phyloP scores from a whole-genome alignment of 2,329 filamentous ascomycete genomes.

The Amylocarpus encephaloides region DNA sequence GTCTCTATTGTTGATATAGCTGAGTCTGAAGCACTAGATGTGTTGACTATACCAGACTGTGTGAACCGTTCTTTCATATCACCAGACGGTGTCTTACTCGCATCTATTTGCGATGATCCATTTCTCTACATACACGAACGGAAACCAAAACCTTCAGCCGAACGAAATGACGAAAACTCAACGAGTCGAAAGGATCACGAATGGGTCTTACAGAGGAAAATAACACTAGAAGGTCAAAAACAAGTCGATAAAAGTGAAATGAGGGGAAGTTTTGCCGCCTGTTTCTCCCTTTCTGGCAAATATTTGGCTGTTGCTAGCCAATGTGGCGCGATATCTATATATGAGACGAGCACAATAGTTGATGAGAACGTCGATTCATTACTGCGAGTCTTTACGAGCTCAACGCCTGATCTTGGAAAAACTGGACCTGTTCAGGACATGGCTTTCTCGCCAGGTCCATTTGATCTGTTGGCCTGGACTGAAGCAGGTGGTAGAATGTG shows the following conservation, averaged over 20 bases:
- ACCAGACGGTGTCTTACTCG: constrained; percentile 72
- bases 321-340: constrained; percentile 72
- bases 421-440: constrained; percentile 79
- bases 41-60: constrained; percentile 69
- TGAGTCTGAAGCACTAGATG: constrained; percentile 60
- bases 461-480: constrained; percentile 88
- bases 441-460: constrained; percentile 84
- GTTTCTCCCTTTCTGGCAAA: constrained; percentile 65
- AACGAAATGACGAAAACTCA: constrained; percentile 19
- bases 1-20: constrained; percentile 76
- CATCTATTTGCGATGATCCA: constrained; percentile 82
- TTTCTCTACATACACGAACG: constrained; percentile 77
- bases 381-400: constrained; percentile 71
- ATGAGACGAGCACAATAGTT: constrained; percentile 49
- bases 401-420: constrained; percentile 45
- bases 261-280: constrained; percentile 69
- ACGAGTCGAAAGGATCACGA: constrained; percentile 31
- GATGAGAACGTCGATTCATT: constrained; percentile 51
- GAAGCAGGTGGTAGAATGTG: constrained; percentile 77
- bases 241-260: constrained; percentile 48
- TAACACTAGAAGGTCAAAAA: constrained; percentile 53
- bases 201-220: constrained; percentile 46
- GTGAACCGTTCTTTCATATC: constrained; percentile 96
- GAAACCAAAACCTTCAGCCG: constrained; percentile 19
- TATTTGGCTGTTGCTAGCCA: constrained; percentile 74